Conservation (phyloP, 805 yeast species). For the Cyberlindnera subsufficiens region DNA sequence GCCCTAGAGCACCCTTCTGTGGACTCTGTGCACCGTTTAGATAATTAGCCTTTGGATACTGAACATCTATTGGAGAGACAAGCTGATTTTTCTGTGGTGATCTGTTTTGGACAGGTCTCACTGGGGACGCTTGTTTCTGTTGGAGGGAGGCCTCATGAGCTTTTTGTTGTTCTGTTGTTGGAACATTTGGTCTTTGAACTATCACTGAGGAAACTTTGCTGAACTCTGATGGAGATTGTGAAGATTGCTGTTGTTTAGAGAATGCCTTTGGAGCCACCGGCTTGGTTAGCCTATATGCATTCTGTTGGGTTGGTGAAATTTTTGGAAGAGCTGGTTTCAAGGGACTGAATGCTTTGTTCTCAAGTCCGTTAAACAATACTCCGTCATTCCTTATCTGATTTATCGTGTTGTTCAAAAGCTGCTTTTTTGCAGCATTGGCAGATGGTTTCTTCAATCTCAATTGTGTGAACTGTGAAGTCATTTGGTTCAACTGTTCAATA, state of each 20-base stretch:
- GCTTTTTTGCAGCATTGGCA: constrained; percentile 19
- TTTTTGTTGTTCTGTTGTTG: too few species aligned
- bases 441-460: constrained; percentile 16
- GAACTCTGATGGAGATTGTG: too few species aligned
- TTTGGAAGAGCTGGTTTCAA: background rate
- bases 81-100: too few species aligned
- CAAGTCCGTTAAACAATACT: background rate
- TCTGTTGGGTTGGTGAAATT: background rate
- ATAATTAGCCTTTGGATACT: too few species aligned
- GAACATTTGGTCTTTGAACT: too few species aligned
- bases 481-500: constrained; percentile 21
- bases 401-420: constrained; percentile 19
- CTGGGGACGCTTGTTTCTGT: too few species aligned
- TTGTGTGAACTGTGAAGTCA: constrained; percentile 15
- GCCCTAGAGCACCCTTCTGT: too few species aligned
- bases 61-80: too few species aligned
- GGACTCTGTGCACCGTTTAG: too few species aligned
- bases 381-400: constrained; percentile 18
- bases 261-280: background rate
- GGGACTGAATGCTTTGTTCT: background rate
- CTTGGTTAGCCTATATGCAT: background rate
- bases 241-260: background rate
- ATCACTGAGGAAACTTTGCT: too few species aligned
- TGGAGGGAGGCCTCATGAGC: too few species aligned
- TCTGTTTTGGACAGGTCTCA: too few species aligned